Percentiles rank a stretch among this genome's conserved stretches.
phyloP scores from a whole-genome alignment of 106 monocot species.

The Acanthochlamys bracteata region DNA sequence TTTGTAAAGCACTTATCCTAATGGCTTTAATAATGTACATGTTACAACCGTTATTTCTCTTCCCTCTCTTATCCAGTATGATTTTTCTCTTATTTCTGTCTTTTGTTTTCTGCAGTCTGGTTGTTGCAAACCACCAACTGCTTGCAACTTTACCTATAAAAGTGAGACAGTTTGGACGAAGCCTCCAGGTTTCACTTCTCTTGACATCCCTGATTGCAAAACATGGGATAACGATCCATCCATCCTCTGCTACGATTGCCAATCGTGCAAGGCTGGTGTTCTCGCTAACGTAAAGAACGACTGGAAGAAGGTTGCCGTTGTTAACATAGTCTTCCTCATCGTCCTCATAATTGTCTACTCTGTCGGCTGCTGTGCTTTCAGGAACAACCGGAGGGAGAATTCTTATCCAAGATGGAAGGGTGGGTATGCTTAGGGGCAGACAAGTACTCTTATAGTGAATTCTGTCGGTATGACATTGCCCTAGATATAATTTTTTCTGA shows the following conservation, averaged over 20 bases:
- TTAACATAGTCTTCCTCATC: constrained; percentile 31
- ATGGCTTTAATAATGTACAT: too few species aligned
- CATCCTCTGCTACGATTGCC: constrained; percentile 28
- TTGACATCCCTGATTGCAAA: constrained; percentile 22
- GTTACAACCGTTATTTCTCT: too few species aligned
- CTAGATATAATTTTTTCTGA: background rate
- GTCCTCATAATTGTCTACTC: constrained; percentile 33
- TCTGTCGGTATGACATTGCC: background rate
- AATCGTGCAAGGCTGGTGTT: constrained; percentile 39
- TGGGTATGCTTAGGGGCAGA: background rate
- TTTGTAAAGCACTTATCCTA: too few species aligned
- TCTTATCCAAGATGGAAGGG: constrained; percentile 25
- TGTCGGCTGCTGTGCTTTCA: constrained; percentile 39
- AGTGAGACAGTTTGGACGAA: constrained; percentile 20
- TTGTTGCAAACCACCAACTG: constrained; percentile 41
- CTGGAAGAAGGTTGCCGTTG: constrained; percentile 37
- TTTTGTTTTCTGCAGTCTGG: constrained; percentile 25
- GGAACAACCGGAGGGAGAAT: constrained; percentile 31
- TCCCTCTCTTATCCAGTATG: too few species aligned
- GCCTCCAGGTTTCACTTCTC: constrained; percentile 6
- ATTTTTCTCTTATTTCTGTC: too few species aligned
- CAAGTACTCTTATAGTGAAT: too few species aligned
- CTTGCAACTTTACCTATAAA: constrained; percentile 20
- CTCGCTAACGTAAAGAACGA: constrained; percentile 35
- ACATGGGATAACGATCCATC: constrained; percentile 21